Evolutionary conservation across 163 green algal genomes (phyloP).

Genomic region (Scenedesmus sp.): DNA sequence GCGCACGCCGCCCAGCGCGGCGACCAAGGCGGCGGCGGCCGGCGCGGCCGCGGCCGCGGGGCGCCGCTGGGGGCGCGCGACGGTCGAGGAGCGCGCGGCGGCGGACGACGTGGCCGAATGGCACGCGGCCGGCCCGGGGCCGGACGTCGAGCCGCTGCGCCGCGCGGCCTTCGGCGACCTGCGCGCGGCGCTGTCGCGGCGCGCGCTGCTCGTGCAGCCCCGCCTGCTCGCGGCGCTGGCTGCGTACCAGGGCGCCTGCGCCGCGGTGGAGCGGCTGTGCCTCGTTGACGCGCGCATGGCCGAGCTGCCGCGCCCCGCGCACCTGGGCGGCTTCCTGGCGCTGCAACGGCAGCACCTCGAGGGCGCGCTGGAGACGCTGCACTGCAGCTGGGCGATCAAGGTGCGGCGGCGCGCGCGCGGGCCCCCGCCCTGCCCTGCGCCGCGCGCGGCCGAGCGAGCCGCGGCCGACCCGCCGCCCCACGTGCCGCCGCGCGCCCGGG

Average conservation of each 20-base stretch:
- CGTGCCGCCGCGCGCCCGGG: too few species aligned
- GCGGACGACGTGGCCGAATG: background rate
- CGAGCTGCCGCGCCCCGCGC: constrained; percentile 55
- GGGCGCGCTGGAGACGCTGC: constrained; percentile 60
- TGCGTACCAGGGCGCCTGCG: constrained; percentile 44
- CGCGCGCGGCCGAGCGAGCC: too few species aligned
- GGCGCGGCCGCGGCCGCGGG: background rate
- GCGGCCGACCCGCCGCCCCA: too few species aligned
- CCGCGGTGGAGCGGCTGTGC: constrained; percentile 39
- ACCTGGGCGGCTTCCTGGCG: constrained; percentile 59
- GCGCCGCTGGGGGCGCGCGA: background rate
- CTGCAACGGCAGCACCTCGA: constrained; percentile 62
- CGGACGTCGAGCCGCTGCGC: background rate
- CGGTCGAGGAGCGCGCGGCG: constrained; percentile 23
- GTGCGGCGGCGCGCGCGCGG: constrained; percentile 21
- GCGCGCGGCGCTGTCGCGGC: constrained; percentile 5
- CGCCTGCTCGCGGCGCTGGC: constrained; percentile 55
- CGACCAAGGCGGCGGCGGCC: background rate
- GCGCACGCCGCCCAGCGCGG: background rate
- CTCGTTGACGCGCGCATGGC: constrained; percentile 57
- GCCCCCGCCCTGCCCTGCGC: too few species aligned
- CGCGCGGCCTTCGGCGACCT: background rate
- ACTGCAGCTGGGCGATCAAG: constrained; percentile 74
- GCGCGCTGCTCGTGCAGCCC: constrained; percentile 28
- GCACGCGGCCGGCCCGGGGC: background rate